phyloP scores from a whole-genome alignment of 2,329 filamentous ascomycete genomes.

The Penicillium aurantiogriseum region DNA sequence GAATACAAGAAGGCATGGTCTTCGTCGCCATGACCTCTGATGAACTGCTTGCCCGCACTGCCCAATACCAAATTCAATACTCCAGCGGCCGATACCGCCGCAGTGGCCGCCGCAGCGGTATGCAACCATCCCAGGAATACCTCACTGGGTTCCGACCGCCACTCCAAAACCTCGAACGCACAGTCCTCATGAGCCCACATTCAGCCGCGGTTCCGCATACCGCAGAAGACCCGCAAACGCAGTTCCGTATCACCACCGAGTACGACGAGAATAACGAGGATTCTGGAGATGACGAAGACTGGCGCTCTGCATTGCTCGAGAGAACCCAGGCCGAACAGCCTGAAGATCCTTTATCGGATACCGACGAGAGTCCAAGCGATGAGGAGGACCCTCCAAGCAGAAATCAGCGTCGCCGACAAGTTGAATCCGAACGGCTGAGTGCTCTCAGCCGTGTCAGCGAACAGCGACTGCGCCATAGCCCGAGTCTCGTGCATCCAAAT shows the following conservation, averaged over 20 bases:
- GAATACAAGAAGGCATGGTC: slow-evolving; percentile 86
- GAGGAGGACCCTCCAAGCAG: slow-evolving; percentile 19
- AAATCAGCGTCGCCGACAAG: slow-evolving; percentile 28
- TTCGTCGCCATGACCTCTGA: slow-evolving; percentile 85
- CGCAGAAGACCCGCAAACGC: slow-evolving; percentile 23
- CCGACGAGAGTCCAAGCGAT: slow-evolving; percentile 34
- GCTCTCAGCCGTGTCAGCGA: slow-evolving; percentile 10
- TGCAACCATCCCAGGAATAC: slow-evolving; percentile 43
- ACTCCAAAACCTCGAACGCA: slow-evolving; percentile 34
- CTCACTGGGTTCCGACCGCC: slow-evolving; percentile 39
- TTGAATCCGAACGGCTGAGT: slow-evolving; percentile 25
- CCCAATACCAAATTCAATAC: slow-evolving; percentile 73
- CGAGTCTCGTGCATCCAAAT: slow-evolving; percentile 32
- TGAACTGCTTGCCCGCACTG: slow-evolving; percentile 69
- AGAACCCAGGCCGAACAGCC: slow-evolving; percentile 29
- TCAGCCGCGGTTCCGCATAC: slow-evolving; percentile 28
- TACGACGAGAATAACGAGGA: slow-evolving; percentile 39
- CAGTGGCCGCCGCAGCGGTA: slow-evolving; percentile 29
- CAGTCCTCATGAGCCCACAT: slow-evolving; percentile 22
- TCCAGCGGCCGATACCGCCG: slow-evolving; percentile 33
- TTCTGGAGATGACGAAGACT: slow-evolving; percentile 25
- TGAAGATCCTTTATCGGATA: slow-evolving; percentile 32
- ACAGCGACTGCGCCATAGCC: slow-evolving; percentile 24
- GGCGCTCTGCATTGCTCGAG: slow-evolving; percentile 28
- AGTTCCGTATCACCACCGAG: slow-evolving; percentile 38